Evolutionary conservation across 768 basidiomycete genomes (phyloP), one percentile per base, ranked within the genome.

Genomic region (Mycena pura): DNA sequence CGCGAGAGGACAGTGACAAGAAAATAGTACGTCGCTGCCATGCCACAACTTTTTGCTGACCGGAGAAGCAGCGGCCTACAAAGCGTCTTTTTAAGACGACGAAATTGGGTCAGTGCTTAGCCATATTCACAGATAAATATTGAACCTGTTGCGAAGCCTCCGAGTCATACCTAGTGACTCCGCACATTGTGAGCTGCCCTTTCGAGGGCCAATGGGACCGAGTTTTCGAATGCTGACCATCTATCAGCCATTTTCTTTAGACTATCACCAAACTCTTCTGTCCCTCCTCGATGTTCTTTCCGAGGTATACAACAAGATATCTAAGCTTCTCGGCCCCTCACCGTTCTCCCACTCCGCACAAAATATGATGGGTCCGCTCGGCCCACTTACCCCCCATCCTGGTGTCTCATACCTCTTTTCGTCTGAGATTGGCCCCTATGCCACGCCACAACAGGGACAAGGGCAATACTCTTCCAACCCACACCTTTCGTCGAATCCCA

Each of bases 271-370:
- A 75, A 92, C 91, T 10, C 84, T 95, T 32, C 85, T 94, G 52
- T 93, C 94, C 31, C 86, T 95, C 25, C 87, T 95, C 52, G 95
- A 96, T 70, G 90, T 96, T 46, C 83, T 96, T 38, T 91, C 92
- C 17, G 93, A 95, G 70, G 86, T 93, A 28, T 96, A 96, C 78
- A 88, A 91, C 75, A 94, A 93, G 74, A 90, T 96, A 38, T 84
- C 85, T 9, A 87, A 87, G 69, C 85, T 93, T 50, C 86, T 96
- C 22, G 93, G 93, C 0, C 90, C 93, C 5, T 92, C 92, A 0
- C 88, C 89, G 0, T 89, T 93, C 69, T 81, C 88, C 6, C 83
- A 85, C 63, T 76, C 80, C 10, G 77, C 86, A 17, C 86, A 86
- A 54, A 83, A 89, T 50, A 88, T 90, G 77, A 91, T 89, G 86